Percentiles rank a stretch among this genome's conserved stretches.
phyloP scores from a whole-genome alignment of 495 filamentous ascomycete genomes.

The Aspergillus ostianus region DNA sequence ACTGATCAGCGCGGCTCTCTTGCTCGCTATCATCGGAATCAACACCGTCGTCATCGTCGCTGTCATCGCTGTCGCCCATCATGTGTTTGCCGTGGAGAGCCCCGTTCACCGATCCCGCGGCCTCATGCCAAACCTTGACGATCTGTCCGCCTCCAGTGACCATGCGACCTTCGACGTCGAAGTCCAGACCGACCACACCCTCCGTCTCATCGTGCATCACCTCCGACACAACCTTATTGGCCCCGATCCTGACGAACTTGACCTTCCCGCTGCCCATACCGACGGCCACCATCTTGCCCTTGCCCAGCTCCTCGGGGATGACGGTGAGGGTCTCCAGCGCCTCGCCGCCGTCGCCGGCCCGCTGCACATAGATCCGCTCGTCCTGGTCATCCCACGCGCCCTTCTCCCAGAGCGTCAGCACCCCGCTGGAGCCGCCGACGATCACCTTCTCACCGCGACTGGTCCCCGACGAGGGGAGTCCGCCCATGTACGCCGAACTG shows the following conservation, averaged over 20 bases:
- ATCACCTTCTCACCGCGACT: constrained; percentile 72
- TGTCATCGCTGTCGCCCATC: constrained; percentile 44
- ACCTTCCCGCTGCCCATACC: constrained; percentile 72
- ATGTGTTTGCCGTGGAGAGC: constrained; percentile 36
- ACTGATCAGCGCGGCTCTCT: constrained; percentile 35
- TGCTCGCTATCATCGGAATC: constrained; percentile 43
- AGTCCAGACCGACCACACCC: constrained; percentile 72
- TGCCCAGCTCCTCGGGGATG: constrained; percentile 62
- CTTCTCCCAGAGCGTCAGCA: constrained; percentile 89
- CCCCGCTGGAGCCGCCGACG: constrained; percentile 74
- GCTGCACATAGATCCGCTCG: constrained; percentile 73
- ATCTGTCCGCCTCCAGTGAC: constrained; percentile 79
- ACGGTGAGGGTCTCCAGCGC: constrained; percentile 68
- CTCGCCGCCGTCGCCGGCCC: constrained; percentile 56
- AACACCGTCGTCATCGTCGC: constrained; percentile 37
- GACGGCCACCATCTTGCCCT: constrained; percentile 67
- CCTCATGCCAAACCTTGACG: constrained; percentile 83
- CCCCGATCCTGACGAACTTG: constrained; percentile 54
- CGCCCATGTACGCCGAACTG: constrained; percentile 69
- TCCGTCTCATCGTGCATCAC: constrained; percentile 82
- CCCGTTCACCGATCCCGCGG: constrained; percentile 38
- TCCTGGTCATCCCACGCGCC: constrained; percentile 94
- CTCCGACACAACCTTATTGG: constrained; percentile 57
- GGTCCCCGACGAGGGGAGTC: constrained; percentile 59
- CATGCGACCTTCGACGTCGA: constrained; percentile 80